Percentiles rank a stretch among this genome's conserved stretches.
phyloP scores from a whole-genome alignment of 805 yeast species.

The Ascoidea tarda region DNA sequence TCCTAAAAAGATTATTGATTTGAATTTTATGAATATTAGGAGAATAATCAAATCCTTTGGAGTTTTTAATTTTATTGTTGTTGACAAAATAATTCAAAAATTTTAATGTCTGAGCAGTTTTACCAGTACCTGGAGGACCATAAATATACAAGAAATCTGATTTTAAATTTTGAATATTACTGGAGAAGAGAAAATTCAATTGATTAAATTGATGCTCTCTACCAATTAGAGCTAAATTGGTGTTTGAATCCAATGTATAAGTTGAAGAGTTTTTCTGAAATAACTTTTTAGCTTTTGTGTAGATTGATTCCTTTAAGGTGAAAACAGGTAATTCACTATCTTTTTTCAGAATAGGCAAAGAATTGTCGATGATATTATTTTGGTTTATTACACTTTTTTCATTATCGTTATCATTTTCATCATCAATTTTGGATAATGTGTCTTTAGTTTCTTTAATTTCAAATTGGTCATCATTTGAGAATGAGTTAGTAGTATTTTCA shows the following conservation, averaged over 20 bases:
- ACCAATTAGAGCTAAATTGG: constrained; percentile 24
- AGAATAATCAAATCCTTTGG: constrained; percentile 1
- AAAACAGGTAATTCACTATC: too few species aligned
- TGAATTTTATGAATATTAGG: constrained; percentile 9
- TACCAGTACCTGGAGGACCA: constrained; percentile 98
- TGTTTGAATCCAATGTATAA: constrained; percentile 11
- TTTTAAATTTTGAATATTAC: constrained; percentile 21
- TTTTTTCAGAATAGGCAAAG: too few species aligned
- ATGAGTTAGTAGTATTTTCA: too few species aligned
- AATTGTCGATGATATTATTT: too few species aligned
- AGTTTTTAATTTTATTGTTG: constrained; percentile 11
- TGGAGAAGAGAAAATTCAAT: constrained; percentile 28
- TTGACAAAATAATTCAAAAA: constrained; percentile 10
- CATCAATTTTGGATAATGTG: too few species aligned
- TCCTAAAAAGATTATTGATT: constrained; percentile 13
- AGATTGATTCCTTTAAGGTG: constrained; percentile 17
- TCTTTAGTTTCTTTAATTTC: too few species aligned
- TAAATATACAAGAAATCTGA: constrained; percentile 67
- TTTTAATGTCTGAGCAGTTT: constrained; percentile 59
- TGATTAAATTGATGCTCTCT: constrained; percentile 35
- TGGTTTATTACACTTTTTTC: too few species aligned
- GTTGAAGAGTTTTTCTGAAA: constrained; percentile 44
- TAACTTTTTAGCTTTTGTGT: constrained; percentile 45
- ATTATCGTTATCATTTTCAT: too few species aligned
- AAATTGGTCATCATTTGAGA: too few species aligned